Evolutionary conservation across 129 eudicot species (phyloP).

Genomic region (Artemisia tridentata): DNA sequence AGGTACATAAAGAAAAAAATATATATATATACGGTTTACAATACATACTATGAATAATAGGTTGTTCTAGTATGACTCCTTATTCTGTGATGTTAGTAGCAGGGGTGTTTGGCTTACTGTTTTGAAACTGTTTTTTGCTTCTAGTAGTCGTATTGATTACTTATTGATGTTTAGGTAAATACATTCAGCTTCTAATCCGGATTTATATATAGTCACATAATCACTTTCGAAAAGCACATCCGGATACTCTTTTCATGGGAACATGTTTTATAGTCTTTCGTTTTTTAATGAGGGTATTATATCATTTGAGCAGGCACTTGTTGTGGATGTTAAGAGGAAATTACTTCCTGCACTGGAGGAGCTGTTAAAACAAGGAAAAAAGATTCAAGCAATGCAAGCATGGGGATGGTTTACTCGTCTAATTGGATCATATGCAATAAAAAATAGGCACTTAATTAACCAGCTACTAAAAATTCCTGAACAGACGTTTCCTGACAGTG

Average conservation of each 20-base stretch:
- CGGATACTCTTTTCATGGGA: not conserved
- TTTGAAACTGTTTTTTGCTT: not conserved
- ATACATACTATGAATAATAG: not conserved
- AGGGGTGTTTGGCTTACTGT: not conserved
- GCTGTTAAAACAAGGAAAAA: slow-evolving; percentile 56
- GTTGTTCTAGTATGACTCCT: not conserved
- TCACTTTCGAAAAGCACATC: not conserved
- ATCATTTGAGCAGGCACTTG: slow-evolving; percentile 45
- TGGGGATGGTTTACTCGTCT: slow-evolving; percentile 84
- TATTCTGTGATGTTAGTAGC: not conserved
- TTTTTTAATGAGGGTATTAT: slow-evolving; percentile 1
- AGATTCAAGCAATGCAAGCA: slow-evolving; percentile 68
- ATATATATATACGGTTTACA: not conserved
- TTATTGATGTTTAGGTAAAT: not conserved
- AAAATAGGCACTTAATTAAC: slow-evolving; percentile 58
- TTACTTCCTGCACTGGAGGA: slow-evolving; percentile 58
- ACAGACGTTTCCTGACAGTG: slow-evolving; percentile 66
- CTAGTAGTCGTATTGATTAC: not conserved
- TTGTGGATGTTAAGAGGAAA: slow-evolving; percentile 54
- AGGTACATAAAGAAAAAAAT: slow-evolving; percentile 37
- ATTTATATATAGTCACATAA: not conserved
- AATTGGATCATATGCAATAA: slow-evolving; percentile 59
- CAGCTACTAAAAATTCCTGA: slow-evolving; percentile 72
- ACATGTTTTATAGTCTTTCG: slow-evolving; percentile 9
- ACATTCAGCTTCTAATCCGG: not conserved